phyloP scores from a whole-genome alignment of 1,139 yeast species.

The Suhomyces guaymorum region DNA sequence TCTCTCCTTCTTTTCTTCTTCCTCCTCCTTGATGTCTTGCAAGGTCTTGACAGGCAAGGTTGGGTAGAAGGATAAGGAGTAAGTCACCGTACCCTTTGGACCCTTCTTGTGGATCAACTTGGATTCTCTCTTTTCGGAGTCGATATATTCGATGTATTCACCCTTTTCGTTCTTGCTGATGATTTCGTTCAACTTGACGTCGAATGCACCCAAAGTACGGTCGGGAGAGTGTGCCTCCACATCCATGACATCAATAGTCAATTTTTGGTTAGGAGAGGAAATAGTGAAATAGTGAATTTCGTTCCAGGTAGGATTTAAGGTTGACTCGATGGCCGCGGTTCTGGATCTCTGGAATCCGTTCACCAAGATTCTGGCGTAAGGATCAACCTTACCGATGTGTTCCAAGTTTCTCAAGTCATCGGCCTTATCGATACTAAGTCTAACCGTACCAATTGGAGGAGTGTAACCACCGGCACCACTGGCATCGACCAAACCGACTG shows the following conservation, averaged over 20 bases:
- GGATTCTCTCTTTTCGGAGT: conserved; percentile 57
- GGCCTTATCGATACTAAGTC: conserved; percentile 72
- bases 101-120: conserved; percentile 71
- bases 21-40: conserved; percentile 63
- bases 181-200: conserved; percentile 64
- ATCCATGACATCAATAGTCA: conserved; percentile 90
- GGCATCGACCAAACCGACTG: conserved; percentile 69
- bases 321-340: conserved; percentile 68
- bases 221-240: conserved; percentile 75
- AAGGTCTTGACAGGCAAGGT: conserved; percentile 73
- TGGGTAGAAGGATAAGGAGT: conserved; percentile 80
- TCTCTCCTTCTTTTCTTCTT: conserved; percentile 36
- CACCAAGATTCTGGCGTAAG: conserved; percentile 77
- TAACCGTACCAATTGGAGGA: conserved; percentile 89
- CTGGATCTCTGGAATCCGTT: conserved; percentile 78
- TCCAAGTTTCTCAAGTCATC: conserved; percentile 79
- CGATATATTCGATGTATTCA: conserved; percentile 60
- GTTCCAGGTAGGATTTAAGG: conserved; percentile 82
- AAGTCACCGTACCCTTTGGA: conserved; percentile 76
- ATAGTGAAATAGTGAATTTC: conserved; percentile 80
- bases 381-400: conserved; percentile 87
- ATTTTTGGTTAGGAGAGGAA: conserved; percentile 75
- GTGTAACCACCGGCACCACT: conserved; percentile 77
- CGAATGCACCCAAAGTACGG: conserved; percentile 82
- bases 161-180: conserved; percentile 70